These are phyloP conservation scores for Scopulariopsis brevicaulis DNA, from an alignment of 2,329 filamentous ascomycete species.

Conservation along the genomic window DNA sequence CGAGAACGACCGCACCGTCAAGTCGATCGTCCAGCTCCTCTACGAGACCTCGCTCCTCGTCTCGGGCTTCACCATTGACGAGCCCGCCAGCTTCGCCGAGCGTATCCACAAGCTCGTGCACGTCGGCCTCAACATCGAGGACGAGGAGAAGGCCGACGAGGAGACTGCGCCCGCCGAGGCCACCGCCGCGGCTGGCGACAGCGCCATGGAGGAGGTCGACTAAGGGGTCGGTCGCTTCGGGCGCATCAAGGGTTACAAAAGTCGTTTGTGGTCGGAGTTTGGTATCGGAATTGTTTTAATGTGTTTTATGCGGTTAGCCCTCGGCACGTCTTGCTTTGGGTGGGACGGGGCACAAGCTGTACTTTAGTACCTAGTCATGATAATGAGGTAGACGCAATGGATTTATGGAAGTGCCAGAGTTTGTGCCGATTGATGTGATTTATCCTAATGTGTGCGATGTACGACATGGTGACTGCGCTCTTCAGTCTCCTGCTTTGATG, in stretches of 20 bases:
- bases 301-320: neutral
- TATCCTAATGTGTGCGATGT: neutral
- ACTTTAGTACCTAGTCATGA: constrained; percentile 3
- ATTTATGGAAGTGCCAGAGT: neutral
- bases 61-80: constrained; percentile 98
- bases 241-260: neutral
- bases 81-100: constrained; percentile 95
- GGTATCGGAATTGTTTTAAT: neutral
- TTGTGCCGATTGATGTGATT: neutral
- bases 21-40: constrained; percentile 95
- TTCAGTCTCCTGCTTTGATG: too few species aligned
- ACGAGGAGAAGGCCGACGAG: constrained; percentile 64
- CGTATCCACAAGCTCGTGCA: constrained; percentile 99
- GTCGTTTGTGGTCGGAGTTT: neutral
- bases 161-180: constrained; percentile 46
- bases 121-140: constrained; percentile 93
- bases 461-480: too few species aligned
- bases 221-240: constrained; percentile 34
- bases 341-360: neutral
- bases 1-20: constrained; percentile 97
- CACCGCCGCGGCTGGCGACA: constrained; percentile 60
- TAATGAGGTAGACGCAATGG: constrained; percentile 5
- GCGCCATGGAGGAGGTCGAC: constrained; percentile 99
- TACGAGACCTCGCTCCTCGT: constrained; percentile 98
- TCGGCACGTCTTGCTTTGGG: neutral